Evolutionary conservation across 1,284 basidiomycete genomes (phyloP).

Genomic region (Ganoderma boninense): DNA sequence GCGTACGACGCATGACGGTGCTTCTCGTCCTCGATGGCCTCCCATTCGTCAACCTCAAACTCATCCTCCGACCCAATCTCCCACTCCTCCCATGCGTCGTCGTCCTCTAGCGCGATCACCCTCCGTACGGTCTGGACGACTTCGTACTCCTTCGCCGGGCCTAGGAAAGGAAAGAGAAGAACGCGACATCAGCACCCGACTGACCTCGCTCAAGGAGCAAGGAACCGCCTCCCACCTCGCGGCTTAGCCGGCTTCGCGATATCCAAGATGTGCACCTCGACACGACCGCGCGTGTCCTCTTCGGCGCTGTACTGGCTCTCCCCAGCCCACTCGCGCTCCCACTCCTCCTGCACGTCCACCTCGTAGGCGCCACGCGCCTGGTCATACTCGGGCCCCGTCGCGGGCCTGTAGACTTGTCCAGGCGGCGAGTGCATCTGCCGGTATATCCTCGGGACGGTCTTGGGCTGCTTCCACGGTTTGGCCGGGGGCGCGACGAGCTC

Average conservation of each 20-base stretch:
- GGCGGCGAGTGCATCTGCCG: neutral
- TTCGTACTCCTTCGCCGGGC: constrained; percentile 11
- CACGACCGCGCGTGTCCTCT: neutral
- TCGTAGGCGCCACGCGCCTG: neutral
- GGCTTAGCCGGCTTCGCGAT: constrained; percentile 28
- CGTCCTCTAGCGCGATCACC: constrained; percentile 14
- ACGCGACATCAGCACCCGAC: neutral
- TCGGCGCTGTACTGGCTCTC: neutral
- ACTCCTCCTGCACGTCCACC: constrained; percentile 4
- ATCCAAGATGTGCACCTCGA: constrained; percentile 26
- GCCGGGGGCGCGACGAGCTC: neutral
- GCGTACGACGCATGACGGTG: constrained; percentile 15
- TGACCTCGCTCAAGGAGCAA: neutral
- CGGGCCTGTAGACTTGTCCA: constrained; percentile 12
- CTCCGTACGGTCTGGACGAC: constrained; percentile 5
- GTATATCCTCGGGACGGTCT: constrained; percentile 2
- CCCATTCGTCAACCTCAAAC: constrained; percentile 4
- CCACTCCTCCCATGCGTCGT: neutral
- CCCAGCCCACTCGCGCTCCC: constrained; percentile 4
- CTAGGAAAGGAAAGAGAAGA: constrained; percentile 10
- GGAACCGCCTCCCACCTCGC: constrained; percentile 20
- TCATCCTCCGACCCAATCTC: constrained; percentile 11
- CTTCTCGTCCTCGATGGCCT: constrained; percentile 10
- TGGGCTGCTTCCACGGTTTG: constrained; percentile 23
- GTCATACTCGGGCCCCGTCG: constrained; percentile 11